Conservation (phyloP, 139 green algal genomes). For the Chlamydomonas asymmetrica region DNA sequence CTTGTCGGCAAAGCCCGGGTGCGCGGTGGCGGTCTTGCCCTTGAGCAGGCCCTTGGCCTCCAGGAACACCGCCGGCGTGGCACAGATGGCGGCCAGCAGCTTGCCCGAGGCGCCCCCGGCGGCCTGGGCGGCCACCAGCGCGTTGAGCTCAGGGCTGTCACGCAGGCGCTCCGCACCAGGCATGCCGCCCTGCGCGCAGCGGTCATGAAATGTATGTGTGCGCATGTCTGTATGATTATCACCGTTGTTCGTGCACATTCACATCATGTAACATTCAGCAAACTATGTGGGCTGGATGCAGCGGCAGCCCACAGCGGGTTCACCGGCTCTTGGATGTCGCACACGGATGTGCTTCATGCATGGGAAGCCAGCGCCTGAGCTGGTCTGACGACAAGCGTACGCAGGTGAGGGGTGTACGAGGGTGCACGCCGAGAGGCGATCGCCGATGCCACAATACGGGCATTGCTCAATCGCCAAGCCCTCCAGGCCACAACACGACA, state of each 20-base stretch:
- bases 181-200: constrained; percentile 81
- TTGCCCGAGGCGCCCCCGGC: constrained; percentile 7
- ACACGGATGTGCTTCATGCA: too few relatives aligned
- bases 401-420: background rate
- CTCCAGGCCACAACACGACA: too few relatives aligned
- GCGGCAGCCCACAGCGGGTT: background rate
- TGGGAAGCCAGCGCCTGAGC: too few relatives aligned
- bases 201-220: constrained; percentile 8
- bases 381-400: too few relatives aligned
- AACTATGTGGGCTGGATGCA: background rate
- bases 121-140: constrained; percentile 68
- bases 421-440: too few relatives aligned
- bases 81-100: constrained; percentile 91
- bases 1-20: constrained; percentile 86
- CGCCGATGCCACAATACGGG: too few relatives aligned
- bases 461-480: too few relatives aligned
- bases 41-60: constrained; percentile 74
- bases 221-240: background rate
- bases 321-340: constrained; percentile 5
- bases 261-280: background rate
- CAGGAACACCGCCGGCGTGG: constrained; percentile 89
- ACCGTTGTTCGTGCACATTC: background rate
- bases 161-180: constrained; percentile 88
- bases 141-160: constrained; percentile 60
- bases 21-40: constrained; percentile 75